A percentile compares a stretch with the other conserved stretches of the same genome.
Conservation (phyloP, 2,329 filamentous ascomycete genomes). For the Cladosporium cucumerinum region DNA sequence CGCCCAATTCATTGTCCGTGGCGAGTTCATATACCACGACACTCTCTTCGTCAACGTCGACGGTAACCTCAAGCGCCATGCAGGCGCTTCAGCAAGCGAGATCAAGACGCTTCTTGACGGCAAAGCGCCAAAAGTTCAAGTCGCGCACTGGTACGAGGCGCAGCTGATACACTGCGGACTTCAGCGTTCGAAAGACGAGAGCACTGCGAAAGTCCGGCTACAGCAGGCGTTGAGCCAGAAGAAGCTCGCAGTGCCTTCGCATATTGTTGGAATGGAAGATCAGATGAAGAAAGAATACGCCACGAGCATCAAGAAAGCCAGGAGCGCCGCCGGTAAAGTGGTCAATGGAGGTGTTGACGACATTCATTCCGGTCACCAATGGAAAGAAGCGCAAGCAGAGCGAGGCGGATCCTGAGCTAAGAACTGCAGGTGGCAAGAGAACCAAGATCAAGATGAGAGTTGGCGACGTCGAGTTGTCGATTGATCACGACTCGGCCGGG, state of each 20-base stretch:
- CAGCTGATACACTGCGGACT: constrained; percentile 63
- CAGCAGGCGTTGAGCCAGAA: constrained; percentile 54
- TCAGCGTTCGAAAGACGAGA: constrained; percentile 54
- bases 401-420: constrained; percentile 16
- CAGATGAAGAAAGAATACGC: constrained; percentile 58
- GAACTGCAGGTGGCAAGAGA: constrained; percentile 20
- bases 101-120: constrained; percentile 26
- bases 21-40: constrained; percentile 32
- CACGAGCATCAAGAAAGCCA: constrained; percentile 50
- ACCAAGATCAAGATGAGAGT: constrained; percentile 29
- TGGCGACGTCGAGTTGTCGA: constrained; percentile 25
- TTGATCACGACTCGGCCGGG: constrained; percentile 23
- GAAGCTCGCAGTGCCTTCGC: constrained; percentile 48
- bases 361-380: not conserved
- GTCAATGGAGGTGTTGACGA: not conserved
- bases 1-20: constrained; percentile 24
- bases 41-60: constrained; percentile 29
- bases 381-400: constrained; percentile 26
- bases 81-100: constrained; percentile 28
- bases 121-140: constrained; percentile 44
- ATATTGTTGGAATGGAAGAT: constrained; percentile 50
- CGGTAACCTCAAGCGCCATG: constrained; percentile 29
- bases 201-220: constrained; percentile 57
- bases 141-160: constrained; percentile 61
- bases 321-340: constrained; percentile 18